phyloP scores from a whole-genome alignment of 768 basidiomycete species.

The Collybiopsis luxurians region DNA sequence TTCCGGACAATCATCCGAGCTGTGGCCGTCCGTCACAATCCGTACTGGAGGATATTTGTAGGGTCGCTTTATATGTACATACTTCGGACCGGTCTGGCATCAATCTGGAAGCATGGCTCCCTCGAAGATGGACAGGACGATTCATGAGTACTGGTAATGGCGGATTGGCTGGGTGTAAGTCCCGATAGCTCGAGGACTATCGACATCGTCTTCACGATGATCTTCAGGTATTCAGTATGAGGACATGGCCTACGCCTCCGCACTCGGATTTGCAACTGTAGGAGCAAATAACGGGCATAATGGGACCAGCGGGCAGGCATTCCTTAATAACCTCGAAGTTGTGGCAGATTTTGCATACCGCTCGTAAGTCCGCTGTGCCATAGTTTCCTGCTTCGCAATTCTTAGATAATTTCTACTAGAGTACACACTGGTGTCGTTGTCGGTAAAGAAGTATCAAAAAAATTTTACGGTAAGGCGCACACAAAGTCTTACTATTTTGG shows the following conservation, averaged over 20 bases:
- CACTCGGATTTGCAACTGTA: constrained; percentile 17
- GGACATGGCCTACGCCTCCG: constrained; percentile 11
- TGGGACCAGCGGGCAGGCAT: constrained; percentile 12
- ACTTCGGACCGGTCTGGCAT: constrained; percentile 11
- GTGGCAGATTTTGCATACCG: constrained; percentile 18
- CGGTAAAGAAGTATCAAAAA: constrained; percentile 16
- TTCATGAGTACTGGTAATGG: constrained; percentile 14
- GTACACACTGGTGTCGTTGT: constrained; percentile 16
- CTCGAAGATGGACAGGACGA: constrained; percentile 10
- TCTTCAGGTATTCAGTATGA: constrained; percentile 17
- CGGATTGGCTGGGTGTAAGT: constrained; percentile 13
- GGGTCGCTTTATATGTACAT: constrained; percentile 8
- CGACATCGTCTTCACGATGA: background rate
- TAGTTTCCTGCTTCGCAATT: background rate
- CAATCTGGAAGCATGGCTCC: constrained; percentile 13
- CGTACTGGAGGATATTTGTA: constrained; percentile 5
- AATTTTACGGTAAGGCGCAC: constrained; percentile 15
- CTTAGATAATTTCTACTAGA: background rate
- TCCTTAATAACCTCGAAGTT: constrained; percentile 17
- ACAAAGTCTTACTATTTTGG: constrained; percentile 20
- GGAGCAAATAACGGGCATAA: constrained; percentile 18
- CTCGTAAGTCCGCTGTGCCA: background rate
- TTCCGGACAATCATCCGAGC: background rate
- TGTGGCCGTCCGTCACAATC: constrained; percentile 1
- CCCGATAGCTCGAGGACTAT: background rate